phyloP scores from a whole-genome alignment of 2,329 filamentous ascomycete species.

The Thielaviopsis punctulata region DNA sequence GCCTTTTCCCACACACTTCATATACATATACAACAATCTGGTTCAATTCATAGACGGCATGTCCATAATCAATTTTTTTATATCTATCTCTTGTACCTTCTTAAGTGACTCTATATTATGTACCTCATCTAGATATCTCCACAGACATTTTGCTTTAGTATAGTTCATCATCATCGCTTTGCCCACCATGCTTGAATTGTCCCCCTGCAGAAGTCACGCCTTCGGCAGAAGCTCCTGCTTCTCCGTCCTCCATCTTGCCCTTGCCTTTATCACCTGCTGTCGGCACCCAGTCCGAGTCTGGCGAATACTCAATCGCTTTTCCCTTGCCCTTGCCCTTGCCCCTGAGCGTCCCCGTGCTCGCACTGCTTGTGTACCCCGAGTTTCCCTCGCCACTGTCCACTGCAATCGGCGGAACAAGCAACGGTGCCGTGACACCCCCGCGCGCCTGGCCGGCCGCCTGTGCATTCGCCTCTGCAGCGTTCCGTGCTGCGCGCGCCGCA shows the following conservation, averaged over 20 bases:
- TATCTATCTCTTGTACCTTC: neutral
- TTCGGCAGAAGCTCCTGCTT: too few relatives aligned
- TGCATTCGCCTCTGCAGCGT: constrained; percentile 10
- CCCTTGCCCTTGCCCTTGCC: constrained; percentile 15
- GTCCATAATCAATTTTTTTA: neutral
- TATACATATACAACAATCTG: neutral
- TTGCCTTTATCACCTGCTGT: constrained; percentile 32
- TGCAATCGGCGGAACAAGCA: neutral
- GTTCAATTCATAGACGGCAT: neutral
- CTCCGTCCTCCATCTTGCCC: constrained; percentile 24
- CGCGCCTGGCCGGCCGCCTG: neutral
- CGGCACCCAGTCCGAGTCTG: constrained; percentile 19
- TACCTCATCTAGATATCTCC: neutral
- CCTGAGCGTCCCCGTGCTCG: constrained; percentile 7
- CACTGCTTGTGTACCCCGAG: constrained; percentile 6
- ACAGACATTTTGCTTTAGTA: constrained; percentile 23
- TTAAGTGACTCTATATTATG: neutral
- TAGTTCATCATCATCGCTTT: constrained; percentile 38
- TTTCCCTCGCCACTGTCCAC: neutral
- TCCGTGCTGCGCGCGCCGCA: constrained; percentile 24
- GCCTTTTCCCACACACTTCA: neutral
- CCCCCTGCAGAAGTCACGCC: neutral
- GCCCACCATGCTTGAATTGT: constrained; percentile 35
- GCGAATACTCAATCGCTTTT: neutral
- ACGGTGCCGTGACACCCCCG: constrained; percentile 10